Conservation (phyloP, 345 rosid genomes). For the Crucihimalaya himalaica region DNA sequence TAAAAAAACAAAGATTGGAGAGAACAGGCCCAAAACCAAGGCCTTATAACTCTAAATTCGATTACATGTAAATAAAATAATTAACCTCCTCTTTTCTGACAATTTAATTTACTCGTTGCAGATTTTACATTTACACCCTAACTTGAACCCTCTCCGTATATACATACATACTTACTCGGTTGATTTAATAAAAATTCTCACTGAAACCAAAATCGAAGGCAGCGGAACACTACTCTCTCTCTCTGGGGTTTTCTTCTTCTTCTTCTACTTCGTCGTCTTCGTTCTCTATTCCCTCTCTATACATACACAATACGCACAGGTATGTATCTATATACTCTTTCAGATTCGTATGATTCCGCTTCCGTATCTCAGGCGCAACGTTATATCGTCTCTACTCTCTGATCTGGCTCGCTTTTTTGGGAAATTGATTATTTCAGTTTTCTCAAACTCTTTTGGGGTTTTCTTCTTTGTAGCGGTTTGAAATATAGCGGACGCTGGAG, state of each 20-base stretch:
- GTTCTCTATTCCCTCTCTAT: constrained; percentile 6
- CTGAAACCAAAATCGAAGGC: constrained; percentile 21
- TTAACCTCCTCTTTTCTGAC: not conserved
- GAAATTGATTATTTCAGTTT: constrained; percentile 7
- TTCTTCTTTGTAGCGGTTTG: constrained; percentile 34
- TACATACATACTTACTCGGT: not conserved
- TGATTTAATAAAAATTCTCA: not conserved
- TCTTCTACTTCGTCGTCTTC: constrained; percentile 23
- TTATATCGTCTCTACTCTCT: constrained; percentile 11
- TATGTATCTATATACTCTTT: constrained; percentile 6
- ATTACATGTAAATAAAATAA: not conserved
- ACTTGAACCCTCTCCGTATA: not conserved
- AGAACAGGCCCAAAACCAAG: too few species aligned
- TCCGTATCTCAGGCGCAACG: constrained; percentile 1
- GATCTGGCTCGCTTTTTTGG: constrained; percentile 22
- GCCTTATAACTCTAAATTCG: not conserved
- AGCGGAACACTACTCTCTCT: not conserved
- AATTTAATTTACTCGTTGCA: not conserved
- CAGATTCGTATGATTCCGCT: constrained; percentile 24
- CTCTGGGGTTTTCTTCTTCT: constrained; percentile 30
- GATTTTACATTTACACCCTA: constrained; percentile 15
- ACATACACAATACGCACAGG: constrained; percentile 6
- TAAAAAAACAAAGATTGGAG: too few species aligned
- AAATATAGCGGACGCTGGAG: constrained; percentile 45
- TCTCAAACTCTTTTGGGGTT: not conserved